Evolutionary conservation across 768 basidiomycete genomes (phyloP), one percentile per base, ranked within the genome.

Genomic region (Mrakia frigida): DNA sequence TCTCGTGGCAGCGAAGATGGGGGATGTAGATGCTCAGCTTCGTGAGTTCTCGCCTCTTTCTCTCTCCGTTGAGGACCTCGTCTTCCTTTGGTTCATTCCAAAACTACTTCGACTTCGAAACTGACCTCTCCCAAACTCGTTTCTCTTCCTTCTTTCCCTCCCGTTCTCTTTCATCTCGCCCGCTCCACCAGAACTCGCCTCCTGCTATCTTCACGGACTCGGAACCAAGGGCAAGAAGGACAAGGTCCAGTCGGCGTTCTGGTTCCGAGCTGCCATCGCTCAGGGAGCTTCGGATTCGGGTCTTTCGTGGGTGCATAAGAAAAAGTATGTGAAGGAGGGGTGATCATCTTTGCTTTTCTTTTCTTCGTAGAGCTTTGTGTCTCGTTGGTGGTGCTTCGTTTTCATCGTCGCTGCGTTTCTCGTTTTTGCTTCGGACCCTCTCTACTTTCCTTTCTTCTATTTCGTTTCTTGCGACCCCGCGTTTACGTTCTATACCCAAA

Each of bases 281-380:
- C 80, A 79, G 63, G 81, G 79, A 7, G 78, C 68, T 2, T 18
- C 35, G 21, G 61, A 52, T 7, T 76, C 78, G 41, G 92, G 92
- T 33, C 86, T 94, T 65, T 91, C 91, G 2, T 94, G 92, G 92
- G 93, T 94, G 78, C 92, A 92, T 85, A 95, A 95, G 83, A 89
- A 91, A 81, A 94, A 94, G 84, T 93, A 89, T 80, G 28, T 37
- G n/a, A 11, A 28, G 56, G 25, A 25, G 56, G 52, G 21, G 52
- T 53, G 52, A 53, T 46, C 43, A 18, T n/a, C 43, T 14, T n/a
- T 25, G 23, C n/a, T 56, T 56, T 25, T 9, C 43, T 18, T 46
- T 18, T 46, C 7, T 46, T 9, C 43, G 9, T 9, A 7, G 9
- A 46, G 43, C 43, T n/a, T n/a, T 14, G n/a, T n/a, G 1, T 56